Conservation (phyloP, 495 filamentous ascomycete genomes). For the Penicillium manginii region DNA sequence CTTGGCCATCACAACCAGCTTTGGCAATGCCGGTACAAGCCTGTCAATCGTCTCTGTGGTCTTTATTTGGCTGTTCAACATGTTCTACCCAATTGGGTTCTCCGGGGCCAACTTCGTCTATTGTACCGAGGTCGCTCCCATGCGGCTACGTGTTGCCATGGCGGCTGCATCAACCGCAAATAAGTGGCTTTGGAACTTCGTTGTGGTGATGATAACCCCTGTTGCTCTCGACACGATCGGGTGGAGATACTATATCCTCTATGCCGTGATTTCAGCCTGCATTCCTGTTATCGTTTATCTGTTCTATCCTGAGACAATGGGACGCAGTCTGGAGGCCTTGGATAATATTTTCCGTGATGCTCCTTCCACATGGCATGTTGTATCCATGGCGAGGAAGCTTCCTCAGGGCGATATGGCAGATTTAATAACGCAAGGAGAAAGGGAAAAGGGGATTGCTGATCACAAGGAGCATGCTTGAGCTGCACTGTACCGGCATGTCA, state of each 20-base stretch:
- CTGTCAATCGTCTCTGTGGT: slow-evolving; percentile 27
- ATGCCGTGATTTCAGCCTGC: slow-evolving; percentile 30
- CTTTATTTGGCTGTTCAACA: slow-evolving; percentile 18
- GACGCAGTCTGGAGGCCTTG: slow-evolving; percentile 15
- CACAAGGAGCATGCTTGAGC: background rate
- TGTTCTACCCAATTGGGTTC: slow-evolving; percentile 21
- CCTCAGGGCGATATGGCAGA: background rate
- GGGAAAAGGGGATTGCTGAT: background rate
- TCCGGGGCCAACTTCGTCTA: slow-evolving; percentile 39
- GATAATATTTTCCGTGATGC: background rate
- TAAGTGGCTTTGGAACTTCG: slow-evolving; percentile 24
- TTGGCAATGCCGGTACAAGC: slow-evolving; percentile 23
- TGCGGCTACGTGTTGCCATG: slow-evolving; percentile 38
- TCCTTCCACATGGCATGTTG: background rate
- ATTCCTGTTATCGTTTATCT: slow-evolving; percentile 57
- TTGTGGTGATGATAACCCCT: slow-evolving; percentile 60
- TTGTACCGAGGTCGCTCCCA: slow-evolving; percentile 37
- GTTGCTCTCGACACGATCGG: slow-evolving; percentile 53
- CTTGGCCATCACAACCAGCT: slow-evolving; percentile 43
- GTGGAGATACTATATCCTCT: slow-evolving; percentile 62
- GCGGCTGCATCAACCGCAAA: slow-evolving; percentile 10
- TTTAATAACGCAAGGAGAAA: background rate
- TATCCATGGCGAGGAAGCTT: background rate
- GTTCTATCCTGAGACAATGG: slow-evolving; percentile 63
- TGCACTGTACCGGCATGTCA: too few relatives aligned